Conservation (phyloP, 139 green algal species). For the Coelastrella sp. region DNA sequence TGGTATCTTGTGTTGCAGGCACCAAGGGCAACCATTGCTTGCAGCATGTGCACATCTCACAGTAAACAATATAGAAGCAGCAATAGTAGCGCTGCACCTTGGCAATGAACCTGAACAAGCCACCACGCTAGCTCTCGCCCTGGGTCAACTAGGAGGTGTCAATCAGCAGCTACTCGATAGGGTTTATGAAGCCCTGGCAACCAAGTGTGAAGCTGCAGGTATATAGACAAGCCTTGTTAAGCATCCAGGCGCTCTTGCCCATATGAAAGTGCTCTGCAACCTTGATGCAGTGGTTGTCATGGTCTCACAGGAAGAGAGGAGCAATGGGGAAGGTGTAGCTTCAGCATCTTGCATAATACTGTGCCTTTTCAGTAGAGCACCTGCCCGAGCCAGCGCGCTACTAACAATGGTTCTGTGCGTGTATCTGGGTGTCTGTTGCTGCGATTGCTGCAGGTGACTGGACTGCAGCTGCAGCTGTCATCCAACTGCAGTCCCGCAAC, state of each 20-base stretch:
- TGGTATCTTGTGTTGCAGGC: background rate
- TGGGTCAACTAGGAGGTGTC: constrained; percentile 5
- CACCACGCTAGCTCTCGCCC: background rate
- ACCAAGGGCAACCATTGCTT: constrained; percentile 21
- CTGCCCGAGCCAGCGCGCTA: too few species aligned
- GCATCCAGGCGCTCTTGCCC: too few species aligned
- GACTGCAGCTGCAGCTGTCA: constrained; percentile 23
- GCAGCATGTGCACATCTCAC: constrained; percentile 28
- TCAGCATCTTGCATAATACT: too few species aligned
- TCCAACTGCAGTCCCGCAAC: background rate
- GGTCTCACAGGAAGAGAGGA: too few species aligned
- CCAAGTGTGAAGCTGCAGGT: constrained; percentile 43
- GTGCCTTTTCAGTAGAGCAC: too few species aligned
- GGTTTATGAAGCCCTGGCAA: constrained; percentile 20
- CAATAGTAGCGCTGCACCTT: constrained; percentile 10
- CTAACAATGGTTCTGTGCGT: too few species aligned
- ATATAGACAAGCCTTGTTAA: too few species aligned
- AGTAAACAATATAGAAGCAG: constrained; percentile 10
- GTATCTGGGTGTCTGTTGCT: too few species aligned
- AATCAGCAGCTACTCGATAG: constrained; percentile 1
- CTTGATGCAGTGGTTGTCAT: background rate
- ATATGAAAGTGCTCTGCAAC: too few species aligned
- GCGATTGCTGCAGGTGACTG: constrained; percentile 15
- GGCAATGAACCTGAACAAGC: constrained; percentile 45
- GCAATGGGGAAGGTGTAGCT: too few species aligned